These are phyloP conservation scores for Fusarium sp. DNA, from an alignment of 2,329 filamentous ascomycete species.

Conservation along the genomic window DNA sequence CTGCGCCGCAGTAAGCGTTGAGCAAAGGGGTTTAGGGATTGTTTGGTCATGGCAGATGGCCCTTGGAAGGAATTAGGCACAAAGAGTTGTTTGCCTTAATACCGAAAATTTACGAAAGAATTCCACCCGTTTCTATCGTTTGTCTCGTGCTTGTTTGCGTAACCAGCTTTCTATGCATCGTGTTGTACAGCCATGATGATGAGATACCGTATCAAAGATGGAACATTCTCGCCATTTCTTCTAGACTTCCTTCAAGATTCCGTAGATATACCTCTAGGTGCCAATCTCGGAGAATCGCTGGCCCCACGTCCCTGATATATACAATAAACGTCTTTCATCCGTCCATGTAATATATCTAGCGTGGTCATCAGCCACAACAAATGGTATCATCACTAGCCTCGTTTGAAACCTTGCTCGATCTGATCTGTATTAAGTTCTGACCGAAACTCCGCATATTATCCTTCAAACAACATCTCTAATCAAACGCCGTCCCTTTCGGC, in stretches of 20 bases:
- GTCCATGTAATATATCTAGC: background rate
- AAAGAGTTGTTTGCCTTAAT: background rate
- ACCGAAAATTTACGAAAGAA: rapidly evolving
- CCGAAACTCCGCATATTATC: rapidly evolving
- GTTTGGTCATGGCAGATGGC: background rate
- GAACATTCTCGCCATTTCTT: rapidly evolving
- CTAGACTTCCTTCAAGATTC: no score
- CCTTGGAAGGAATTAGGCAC: background rate
- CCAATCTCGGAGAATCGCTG: rapidly evolving
- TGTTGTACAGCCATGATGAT: rapidly evolving
- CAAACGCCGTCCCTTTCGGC: background rate
- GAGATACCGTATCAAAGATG: rapidly evolving
- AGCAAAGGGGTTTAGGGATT: background rate
- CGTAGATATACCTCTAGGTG: background rate
- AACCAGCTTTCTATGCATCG: background rate
- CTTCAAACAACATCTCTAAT: background rate
- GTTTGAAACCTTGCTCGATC: rapidly evolving
- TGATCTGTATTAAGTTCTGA: rapidly evolving
- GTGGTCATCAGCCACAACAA: background rate
- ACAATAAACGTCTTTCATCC: background rate
- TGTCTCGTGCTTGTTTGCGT: background rate
- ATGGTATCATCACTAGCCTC: background rate
- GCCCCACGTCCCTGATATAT: rapidly evolving
- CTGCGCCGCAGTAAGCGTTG: background rate
- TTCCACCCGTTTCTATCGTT: rapidly evolving